phyloP scores from a whole-genome alignment of 768 basidiomycete species.

The Peribolospora baueri region DNA sequence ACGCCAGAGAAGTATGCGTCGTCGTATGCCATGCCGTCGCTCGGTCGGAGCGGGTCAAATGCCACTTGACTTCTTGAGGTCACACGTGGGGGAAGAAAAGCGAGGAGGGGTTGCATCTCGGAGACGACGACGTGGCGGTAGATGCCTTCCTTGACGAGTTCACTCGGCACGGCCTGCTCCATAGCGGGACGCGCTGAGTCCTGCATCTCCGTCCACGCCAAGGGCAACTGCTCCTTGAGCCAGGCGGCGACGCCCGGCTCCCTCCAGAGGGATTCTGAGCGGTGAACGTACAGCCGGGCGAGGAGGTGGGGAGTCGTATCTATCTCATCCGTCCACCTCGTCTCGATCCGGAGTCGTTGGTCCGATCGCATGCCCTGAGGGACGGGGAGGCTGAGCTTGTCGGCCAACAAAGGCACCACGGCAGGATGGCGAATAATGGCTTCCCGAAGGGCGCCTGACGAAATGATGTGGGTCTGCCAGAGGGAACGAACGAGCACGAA shows the following conservation, averaged over 20 bases:
- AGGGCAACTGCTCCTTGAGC: constrained; percentile 27
- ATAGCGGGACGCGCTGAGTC: no score
- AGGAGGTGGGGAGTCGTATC: constrained; percentile 37
- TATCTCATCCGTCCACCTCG: not conserved
- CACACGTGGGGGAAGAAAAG: no score
- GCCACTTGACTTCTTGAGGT: no score
- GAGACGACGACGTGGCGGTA: no score
- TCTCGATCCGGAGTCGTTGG: not conserved
- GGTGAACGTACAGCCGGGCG: constrained; percentile 64
- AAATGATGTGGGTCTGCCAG: not conserved
- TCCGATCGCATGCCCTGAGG: not conserved
- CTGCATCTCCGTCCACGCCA: no score
- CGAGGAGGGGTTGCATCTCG: no score
- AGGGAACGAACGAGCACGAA: not conserved
- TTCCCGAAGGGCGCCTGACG: constrained; percentile 35
- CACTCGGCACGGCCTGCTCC: no score
- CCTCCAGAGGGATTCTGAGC: constrained; percentile 62
- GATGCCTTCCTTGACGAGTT: no score
- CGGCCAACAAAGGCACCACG: constrained; percentile 54
- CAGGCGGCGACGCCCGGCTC: constrained; percentile 36
- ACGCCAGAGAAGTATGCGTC: no score
- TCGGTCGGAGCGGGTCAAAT: no score
- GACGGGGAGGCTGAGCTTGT: constrained; percentile 27
- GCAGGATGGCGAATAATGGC: constrained; percentile 60
- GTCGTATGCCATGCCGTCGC: no score